Conservation (phyloP, 2,329 filamentous ascomycete species). For the Penicillium capsulatum region DNA sequence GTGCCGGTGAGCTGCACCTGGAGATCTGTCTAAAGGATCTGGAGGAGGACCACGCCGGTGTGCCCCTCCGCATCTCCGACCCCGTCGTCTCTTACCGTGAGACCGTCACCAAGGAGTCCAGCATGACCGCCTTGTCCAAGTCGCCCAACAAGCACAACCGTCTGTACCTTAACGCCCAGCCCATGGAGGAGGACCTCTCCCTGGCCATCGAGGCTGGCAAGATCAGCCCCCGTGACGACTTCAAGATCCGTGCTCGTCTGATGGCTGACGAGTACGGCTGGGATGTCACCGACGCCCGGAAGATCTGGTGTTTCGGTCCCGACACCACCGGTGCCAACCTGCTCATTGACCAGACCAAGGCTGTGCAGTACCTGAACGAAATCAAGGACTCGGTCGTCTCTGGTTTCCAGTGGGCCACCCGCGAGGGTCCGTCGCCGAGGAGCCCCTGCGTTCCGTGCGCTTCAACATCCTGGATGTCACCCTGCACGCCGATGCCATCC, state of each 20-base stretch:
- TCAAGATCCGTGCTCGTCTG: slow-evolving; percentile 96
- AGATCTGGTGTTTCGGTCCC: slow-evolving; percentile 99
- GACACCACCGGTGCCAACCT: slow-evolving; percentile 97
- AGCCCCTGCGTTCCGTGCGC: slow-evolving; percentile 94
- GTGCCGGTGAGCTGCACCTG: slow-evolving; percentile 98
- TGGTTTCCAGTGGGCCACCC: slow-evolving; percentile 99
- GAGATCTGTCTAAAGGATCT: slow-evolving; percentile 99
- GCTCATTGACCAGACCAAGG: slow-evolving; percentile 99
- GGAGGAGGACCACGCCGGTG: slow-evolving; percentile 97
- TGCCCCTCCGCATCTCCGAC: slow-evolving; percentile 96
- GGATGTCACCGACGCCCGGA: slow-evolving; percentile 99
- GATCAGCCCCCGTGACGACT: slow-evolving; percentile 92
- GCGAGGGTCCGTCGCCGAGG: slow-evolving; percentile 95
- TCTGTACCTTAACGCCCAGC: slow-evolving; percentile 92
- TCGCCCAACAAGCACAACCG: slow-evolving; percentile 99
- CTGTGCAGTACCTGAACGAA: slow-evolving; percentile 99
- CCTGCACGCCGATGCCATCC: slow-evolving; percentile 98
- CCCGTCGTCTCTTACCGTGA: slow-evolving; percentile 98
- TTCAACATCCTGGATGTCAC: slow-evolving; percentile 99
- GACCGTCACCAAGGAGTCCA: slow-evolving; percentile 78
- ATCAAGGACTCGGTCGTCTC: slow-evolving; percentile 99
- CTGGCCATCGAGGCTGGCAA: slow-evolving; percentile 87
- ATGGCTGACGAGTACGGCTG: slow-evolving; percentile 96
- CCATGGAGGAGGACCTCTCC: slow-evolving; percentile 85
- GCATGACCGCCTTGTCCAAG: slow-evolving; percentile 97